A percentile compares a stretch with the other conserved stretches of the same genome.
Evolutionary conservation across 75 land plant species (phyloP).

Genomic region (Larix kaempferi): DNA sequence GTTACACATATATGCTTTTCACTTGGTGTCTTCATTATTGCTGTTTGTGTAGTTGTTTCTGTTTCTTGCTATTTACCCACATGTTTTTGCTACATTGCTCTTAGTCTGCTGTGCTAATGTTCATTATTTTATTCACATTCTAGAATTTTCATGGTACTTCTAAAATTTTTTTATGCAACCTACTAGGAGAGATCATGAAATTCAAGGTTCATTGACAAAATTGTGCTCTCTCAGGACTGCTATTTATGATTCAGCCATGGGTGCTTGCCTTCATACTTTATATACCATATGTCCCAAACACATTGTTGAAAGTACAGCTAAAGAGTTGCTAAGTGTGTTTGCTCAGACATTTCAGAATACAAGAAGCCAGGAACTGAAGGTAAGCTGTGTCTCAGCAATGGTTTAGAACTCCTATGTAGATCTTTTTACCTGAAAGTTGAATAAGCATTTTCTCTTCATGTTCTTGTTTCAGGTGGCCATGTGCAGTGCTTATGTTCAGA

Average conservation of each 20-base stretch:
- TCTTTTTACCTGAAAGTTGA: background rate
- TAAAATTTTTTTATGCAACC: too few relatives aligned
- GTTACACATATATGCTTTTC: background rate
- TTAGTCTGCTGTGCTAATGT: slow-evolving; percentile 49
- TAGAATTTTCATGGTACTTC: too few relatives aligned
- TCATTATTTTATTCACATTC: too few relatives aligned
- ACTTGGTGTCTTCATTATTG: too few relatives aligned
- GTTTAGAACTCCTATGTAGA: background rate
- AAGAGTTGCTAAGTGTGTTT: slow-evolving; percentile 48
- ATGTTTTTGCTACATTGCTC: slow-evolving; percentile 18
- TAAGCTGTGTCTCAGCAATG: slow-evolving; percentile 14
- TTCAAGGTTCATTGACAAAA: too few relatives aligned
- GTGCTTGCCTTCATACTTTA: slow-evolving; percentile 63
- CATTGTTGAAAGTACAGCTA: slow-evolving; percentile 71
- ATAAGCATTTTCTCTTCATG: background rate
- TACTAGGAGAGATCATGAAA: too few relatives aligned
- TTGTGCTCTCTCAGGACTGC: slow-evolving; percentile 51
- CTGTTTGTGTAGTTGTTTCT: too few relatives aligned
- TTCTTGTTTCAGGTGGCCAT: slow-evolving; percentile 62
- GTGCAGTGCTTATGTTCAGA: slow-evolving; percentile 60
- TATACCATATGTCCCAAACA: slow-evolving; percentile 48
- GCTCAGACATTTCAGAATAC: slow-evolving; percentile 50
- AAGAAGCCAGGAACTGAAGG: slow-evolving; percentile 79
- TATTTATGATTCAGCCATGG: slow-evolving; percentile 82
- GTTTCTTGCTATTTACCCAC: too few relatives aligned